These are phyloP conservation scores for Pouteria glomerata DNA, from an alignment of 148 eudicot species.

Conservation along the genomic window DNA sequence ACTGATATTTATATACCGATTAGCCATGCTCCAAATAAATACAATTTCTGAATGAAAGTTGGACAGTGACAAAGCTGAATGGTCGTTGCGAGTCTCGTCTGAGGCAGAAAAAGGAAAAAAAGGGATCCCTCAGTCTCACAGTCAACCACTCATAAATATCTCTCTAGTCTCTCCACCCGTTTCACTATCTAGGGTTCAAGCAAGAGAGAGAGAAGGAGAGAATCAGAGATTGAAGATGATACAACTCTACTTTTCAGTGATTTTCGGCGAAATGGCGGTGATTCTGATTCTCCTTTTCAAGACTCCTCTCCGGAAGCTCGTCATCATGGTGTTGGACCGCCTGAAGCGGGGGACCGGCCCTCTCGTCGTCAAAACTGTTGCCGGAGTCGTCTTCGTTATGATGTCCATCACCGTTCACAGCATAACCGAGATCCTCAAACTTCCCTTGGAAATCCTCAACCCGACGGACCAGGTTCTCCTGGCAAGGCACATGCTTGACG, in stretches of 20 bases:
- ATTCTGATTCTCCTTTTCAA: slow-evolving; percentile 53
- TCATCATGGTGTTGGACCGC: slow-evolving; percentile 44
- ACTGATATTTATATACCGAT: no score
- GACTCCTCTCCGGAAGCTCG: slow-evolving; percentile 52
- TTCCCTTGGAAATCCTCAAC: slow-evolving; percentile 30
- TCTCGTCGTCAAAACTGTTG: slow-evolving; percentile 52
- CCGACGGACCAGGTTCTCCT: slow-evolving; percentile 63
- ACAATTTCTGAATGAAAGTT: no score
- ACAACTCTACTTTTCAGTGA: slow-evolving; percentile 36
- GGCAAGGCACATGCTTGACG: slow-evolving; percentile 46
- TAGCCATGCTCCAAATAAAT: no score
- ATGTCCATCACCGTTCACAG: slow-evolving; percentile 37
- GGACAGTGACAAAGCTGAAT: no score
- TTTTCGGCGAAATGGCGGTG: slow-evolving; percentile 33
- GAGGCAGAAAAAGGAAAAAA: no score
- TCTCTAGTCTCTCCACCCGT: no score
- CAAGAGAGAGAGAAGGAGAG: background rate
- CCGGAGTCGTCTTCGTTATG: slow-evolving; percentile 39
- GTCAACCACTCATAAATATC: no score
- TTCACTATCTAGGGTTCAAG: no score
- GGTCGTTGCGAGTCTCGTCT: no score
- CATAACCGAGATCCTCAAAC: slow-evolving; percentile 28
- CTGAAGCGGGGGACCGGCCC: slow-evolving; percentile 67
- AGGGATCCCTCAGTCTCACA: no score
- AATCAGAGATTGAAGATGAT: slow-evolving; percentile 28